Base-by-base conservation (phyloP, 2,329 filamentous ascomycete genomes). In the Colletotrichum spinosum region DNA sequence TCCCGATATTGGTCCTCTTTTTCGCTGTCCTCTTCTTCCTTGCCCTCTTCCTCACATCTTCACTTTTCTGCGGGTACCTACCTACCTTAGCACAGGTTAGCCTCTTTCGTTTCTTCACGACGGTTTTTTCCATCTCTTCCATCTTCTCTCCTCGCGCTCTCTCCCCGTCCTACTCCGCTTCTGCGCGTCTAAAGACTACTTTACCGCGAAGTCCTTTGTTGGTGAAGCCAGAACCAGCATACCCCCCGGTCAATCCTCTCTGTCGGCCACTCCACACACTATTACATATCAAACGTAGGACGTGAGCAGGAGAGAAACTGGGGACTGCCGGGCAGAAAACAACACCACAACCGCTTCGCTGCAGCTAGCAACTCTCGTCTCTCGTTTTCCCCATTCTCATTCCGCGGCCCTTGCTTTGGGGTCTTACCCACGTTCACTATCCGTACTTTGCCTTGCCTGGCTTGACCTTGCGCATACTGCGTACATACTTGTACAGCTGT, bases 281-380 rank as follows among this genome's bases (percentile, higher is more conserved):
- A 25, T 25, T 25, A 25, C 25, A 25, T 25, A 25, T 25, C 25
- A 25, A 25, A 17, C 17, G 25, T 25, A 25, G 25, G 25, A 25
- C 25, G 25, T 25, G 25, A 25, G 25, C 25, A 25, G 4, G 25
- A 25, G 25, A 4, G 25, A 5, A 25, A 25, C 25, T 25, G 25
- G 25, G 25, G 25, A 25, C 25, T 25, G 25, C 25, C 25, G 25
- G 25, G 25, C 25, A 25, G 25, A 37, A 17, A 58, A 33, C 46
- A 60, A 50, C 44, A 55, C 37, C 58, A 50, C 42, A 61, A 55
- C 41, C 61, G 50, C 61, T 61, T 61, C 45, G 50, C 61, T 61
- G 61, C 57, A 55, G 56, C 50, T 35, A 44, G 33, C 45, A 35
- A 35, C 53, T 49, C 57, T n/a, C 59, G 11, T 56, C 62, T 52